A percentile compares a stretch with the other conserved stretches of the same genome.
Conservation (phyloP, 768 basidiomycete species). For the Psilocybe sp. region DNA sequence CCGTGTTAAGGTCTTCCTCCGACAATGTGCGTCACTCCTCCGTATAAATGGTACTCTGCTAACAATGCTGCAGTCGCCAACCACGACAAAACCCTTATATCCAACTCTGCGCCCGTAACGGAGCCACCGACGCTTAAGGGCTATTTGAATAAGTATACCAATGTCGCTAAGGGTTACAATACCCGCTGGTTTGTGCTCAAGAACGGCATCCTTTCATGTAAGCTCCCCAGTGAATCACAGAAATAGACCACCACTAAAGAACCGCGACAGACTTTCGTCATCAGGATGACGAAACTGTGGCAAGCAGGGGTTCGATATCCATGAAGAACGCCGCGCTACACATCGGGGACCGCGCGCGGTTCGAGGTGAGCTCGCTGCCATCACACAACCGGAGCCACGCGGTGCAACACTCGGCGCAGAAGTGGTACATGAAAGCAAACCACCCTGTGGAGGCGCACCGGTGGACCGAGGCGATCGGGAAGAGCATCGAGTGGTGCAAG, state of each 20-base stretch:
- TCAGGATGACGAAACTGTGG: conserved; percentile 85
- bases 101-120: conserved; percentile 33
- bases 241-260: neutral
- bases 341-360: conserved; percentile 63
- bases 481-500: conserved; percentile 70
- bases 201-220: conserved; percentile 82
- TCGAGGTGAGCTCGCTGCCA: conserved; percentile 75
- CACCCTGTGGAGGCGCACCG: conserved; percentile 88
- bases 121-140: conserved; percentile 69
- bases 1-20: conserved; percentile 74
- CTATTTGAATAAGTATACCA: conserved; percentile 89
- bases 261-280: conserved; percentile 66
- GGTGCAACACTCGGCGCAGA: conserved; percentile 43
- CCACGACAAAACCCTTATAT: conserved; percentile 71
- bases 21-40: conserved; percentile 62
- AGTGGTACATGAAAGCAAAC: conserved; percentile 82
- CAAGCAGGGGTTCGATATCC: conserved; percentile 83
- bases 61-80: conserved; percentile 57
- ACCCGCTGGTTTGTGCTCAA: conserved; percentile 92
- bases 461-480: conserved; percentile 77
- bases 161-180: conserved; percentile 87
- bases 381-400: conserved; percentile 40
- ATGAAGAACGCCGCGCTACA: conserved; percentile 78
- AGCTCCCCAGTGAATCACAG: conserved; percentile 17
- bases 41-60: neutral